These are phyloP conservation scores for Excoecaria agallocha DNA, from an alignment of 345 rosid species.

Conservation along the genomic window DNA sequence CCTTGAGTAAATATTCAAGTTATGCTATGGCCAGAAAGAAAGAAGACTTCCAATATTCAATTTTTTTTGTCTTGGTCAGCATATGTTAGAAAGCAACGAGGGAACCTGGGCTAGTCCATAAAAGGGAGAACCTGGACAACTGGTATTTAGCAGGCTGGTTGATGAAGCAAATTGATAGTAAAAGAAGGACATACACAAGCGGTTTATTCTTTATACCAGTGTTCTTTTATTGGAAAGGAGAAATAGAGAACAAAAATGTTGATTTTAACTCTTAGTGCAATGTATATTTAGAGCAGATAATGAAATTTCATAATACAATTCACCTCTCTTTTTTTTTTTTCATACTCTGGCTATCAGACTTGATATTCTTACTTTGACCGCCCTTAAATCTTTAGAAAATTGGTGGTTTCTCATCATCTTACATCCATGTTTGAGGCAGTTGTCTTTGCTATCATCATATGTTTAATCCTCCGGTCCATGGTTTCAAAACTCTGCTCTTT, in stretches of 20 bases:
- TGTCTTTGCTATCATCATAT: not conserved
- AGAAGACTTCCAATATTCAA: too few relatives aligned
- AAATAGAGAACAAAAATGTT: not conserved
- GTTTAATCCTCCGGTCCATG: not conserved
- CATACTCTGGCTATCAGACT: not conserved
- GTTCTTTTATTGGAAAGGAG: not conserved
- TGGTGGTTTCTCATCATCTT: not conserved
- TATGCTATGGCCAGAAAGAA: not conserved
- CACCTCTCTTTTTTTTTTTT: too few relatives aligned
- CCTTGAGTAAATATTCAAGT: not conserved
- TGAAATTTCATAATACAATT: not conserved
- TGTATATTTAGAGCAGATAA: conserved; percentile 8
- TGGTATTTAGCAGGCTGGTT: not conserved
- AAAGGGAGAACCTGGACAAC: not conserved
- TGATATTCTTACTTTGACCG: not conserved
- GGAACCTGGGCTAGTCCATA: not conserved
- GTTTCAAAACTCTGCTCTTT: not conserved
- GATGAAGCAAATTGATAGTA: conserved; percentile 5
- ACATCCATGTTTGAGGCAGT: not conserved
- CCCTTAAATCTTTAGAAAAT: not conserved
- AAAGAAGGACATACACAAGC: not conserved
- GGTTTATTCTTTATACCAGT: not conserved
- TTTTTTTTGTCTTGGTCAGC: not conserved
- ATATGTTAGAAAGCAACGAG: not conserved
- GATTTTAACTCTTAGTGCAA: not conserved